These are phyloP conservation scores for Daucus carota DNA, from an alignment of 129 eudicot genomes.

Conservation along the genomic window DH1_v3.0 NC_030385.2:36131001-36131500, in stretches of 20 bases:
- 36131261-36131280: constrained; percentile 25
- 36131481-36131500: constrained; percentile 42
- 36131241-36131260: constrained; percentile 26
- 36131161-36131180: constrained; percentile 31
- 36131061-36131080: constrained; percentile 31
- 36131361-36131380: constrained; percentile 34
- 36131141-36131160: constrained; percentile 19
- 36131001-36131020: constrained; percentile 22
- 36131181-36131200: constrained; percentile 30
- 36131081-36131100: constrained; percentile 26
- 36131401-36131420: not conserved
- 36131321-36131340: constrained; percentile 29
- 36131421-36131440: constrained; percentile 15
- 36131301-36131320: constrained; percentile 18
- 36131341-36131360: constrained; percentile 21
- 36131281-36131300: constrained; percentile 21
- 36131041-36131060: constrained; percentile 23
- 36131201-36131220: constrained; percentile 11
- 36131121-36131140: constrained; percentile 9
- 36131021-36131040: not conserved
- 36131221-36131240: constrained; percentile 20
- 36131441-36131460: constrained; percentile 38
- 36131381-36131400: constrained; percentile 15
- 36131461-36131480: constrained; percentile 62
- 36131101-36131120: constrained; percentile 4